phyloP scores from a whole-genome alignment of 805 yeast genomes.

The Candida pini region DNA sequence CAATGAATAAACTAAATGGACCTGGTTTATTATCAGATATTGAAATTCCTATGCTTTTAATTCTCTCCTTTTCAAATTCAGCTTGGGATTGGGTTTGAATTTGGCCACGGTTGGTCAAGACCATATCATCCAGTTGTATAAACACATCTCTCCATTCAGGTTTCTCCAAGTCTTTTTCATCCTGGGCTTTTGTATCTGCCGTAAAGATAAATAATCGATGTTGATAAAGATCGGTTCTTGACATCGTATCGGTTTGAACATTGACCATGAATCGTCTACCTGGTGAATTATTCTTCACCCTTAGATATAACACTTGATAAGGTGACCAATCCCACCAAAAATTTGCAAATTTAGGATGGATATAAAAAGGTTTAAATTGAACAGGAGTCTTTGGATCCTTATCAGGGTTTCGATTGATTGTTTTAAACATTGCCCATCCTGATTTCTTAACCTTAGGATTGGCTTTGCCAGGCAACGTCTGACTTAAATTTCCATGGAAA shows the following conservation, averaged over 20 bases:
- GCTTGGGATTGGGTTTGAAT: conserved; percentile 48
- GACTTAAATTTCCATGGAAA: conserved; percentile 64
- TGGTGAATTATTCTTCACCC: conserved; percentile 61
- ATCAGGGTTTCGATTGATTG: conserved; percentile 50
- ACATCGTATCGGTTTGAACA: conserved; percentile 74
- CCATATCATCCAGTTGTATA: conserved; percentile 72
- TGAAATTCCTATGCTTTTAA: conserved; percentile 74
- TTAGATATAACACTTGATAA: conserved; percentile 54
- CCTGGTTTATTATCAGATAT: conserved; percentile 75
- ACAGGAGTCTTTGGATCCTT: conserved; percentile 16
- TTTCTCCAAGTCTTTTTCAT: not conserved
- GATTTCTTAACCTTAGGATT: conserved; percentile 59
- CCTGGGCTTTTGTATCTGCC: conserved; percentile 38
- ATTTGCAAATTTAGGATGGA: conserved; percentile 30
- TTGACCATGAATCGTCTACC: conserved; percentile 67
- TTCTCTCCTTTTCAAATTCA: conserved; percentile 54
- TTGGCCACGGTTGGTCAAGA: conserved; percentile 75
- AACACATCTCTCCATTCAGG: conserved; percentile 75
- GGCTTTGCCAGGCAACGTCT: conserved; percentile 58
- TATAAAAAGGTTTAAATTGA: conserved; percentile 40
- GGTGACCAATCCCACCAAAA: conserved; percentile 69
- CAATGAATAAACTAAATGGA: conserved; percentile 63
- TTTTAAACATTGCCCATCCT: conserved; percentile 81
- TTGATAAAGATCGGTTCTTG: conserved; percentile 74
- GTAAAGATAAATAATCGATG: conserved; percentile 67